phyloP scores from a whole-genome alignment of 768 basidiomycete genomes.

The Mycena olivaceomarginata region DNA sequence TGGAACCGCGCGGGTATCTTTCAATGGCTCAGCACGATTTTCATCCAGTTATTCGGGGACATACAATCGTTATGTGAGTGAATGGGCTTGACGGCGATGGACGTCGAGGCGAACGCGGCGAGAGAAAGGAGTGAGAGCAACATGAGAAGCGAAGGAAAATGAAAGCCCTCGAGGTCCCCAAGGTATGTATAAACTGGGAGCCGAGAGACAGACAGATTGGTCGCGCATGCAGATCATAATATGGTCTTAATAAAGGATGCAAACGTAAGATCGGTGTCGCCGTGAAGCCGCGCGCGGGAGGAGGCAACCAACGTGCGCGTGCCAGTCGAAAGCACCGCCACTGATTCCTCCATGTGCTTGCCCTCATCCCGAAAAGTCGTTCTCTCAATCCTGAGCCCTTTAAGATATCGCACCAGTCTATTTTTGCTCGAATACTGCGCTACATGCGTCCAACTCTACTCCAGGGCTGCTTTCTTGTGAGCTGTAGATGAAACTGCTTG shows the following conservation, averaged over 20 bases:
- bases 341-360: background rate
- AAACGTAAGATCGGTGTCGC: no score
- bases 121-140: constrained; percentile 40
- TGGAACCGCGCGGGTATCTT: constrained; percentile 62
- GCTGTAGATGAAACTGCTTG: background rate
- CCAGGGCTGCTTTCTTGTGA: no score
- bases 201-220: background rate
- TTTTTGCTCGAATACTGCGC: background rate
- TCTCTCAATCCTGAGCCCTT: background rate
- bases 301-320: background rate
- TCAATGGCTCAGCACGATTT: background rate
- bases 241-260: constrained; percentile 9
- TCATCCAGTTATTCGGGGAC: constrained; percentile 22
- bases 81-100: constrained; percentile 55
- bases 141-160: background rate
- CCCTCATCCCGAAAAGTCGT: background rate
- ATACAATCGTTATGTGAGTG: constrained; percentile 65
- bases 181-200: background rate
- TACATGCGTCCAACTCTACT: background rate
- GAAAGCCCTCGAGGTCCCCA: background rate
- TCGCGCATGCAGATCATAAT: background rate
- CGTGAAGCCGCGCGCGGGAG: background rate
- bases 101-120: constrained; percentile 46
- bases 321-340: background rate
- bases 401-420: background rate